Evolutionary conservation across 805 yeast species (phyloP).

Genomic region (Cephaloascus albidus): DNA sequence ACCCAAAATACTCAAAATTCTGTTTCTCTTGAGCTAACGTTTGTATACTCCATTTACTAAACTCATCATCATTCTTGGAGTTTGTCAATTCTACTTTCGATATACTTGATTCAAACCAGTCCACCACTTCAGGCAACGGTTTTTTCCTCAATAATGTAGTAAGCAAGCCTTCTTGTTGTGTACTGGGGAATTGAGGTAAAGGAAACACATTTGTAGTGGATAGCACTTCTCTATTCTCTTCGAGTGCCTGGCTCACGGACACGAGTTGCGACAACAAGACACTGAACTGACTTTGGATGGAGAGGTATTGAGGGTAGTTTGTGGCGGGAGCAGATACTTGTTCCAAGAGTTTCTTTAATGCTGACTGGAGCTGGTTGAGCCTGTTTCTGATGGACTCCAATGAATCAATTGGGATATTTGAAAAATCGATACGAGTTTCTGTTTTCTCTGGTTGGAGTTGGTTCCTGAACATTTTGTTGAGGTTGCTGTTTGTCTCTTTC

Average conservation of each 20-base stretch:
- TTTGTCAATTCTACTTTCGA: too few relatives aligned
- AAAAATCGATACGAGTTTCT: too few relatives aligned
- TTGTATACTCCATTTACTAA: conserved; percentile 60
- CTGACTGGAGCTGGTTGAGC: conserved; percentile 30
- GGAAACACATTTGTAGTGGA: conserved; percentile 75
- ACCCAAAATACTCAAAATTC: conserved; percentile 55
- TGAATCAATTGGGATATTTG: conserved; percentile 23
- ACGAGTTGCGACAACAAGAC: conserved; percentile 75
- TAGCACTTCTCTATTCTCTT: conserved; percentile 48
- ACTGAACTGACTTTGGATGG: conserved; percentile 76
- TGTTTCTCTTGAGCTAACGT: conserved; percentile 43
- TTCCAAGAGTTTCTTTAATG: conserved; percentile 26
- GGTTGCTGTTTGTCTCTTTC: conserved; percentile 30
- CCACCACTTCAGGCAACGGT: conserved; percentile 81
- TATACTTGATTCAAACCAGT: conserved; percentile 57
- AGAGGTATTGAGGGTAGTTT: conserved; percentile 40
- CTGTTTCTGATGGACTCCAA: conserved; percentile 30
- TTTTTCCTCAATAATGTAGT: conserved; percentile 84
- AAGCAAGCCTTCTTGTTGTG: conserved; percentile 72
- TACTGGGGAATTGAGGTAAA: conserved; percentile 72
- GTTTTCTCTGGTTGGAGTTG: too few relatives aligned
- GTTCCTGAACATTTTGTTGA: too few relatives aligned
- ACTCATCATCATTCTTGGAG: conserved; percentile 39
- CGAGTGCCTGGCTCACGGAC: conserved; percentile 64
- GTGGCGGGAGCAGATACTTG: conserved; percentile 26